Conservation (phyloP, 345 rosid genomes). For the Eucalyptus coolabah region DNA sequence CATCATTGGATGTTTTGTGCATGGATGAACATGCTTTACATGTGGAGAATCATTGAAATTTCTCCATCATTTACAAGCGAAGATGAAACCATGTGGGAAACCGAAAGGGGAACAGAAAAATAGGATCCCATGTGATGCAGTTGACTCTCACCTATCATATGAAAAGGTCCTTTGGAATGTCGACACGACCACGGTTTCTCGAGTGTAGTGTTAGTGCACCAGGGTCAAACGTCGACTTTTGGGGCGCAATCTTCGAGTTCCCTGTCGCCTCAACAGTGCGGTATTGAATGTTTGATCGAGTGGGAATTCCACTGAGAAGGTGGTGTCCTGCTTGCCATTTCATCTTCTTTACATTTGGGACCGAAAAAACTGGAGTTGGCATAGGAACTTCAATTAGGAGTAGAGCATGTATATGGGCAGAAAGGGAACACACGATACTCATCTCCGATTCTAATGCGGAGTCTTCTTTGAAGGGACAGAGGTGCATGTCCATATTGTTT, state of each 20-base stretch:
- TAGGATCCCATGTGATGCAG: not conserved
- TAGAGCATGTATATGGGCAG: not conserved
- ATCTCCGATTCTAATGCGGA: not conserved
- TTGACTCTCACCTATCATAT: not conserved
- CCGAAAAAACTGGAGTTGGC: not conserved
- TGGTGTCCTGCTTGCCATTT: not conserved
- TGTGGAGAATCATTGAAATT: not conserved
- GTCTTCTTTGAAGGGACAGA: not conserved
- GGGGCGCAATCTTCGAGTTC: not conserved
- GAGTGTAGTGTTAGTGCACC: not conserved
- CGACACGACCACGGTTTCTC: not conserved
- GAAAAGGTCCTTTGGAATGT: not conserved
- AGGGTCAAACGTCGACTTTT: not conserved
- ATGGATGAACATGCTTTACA: not conserved
- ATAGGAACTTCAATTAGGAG: not conserved
- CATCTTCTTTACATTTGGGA: not conserved
- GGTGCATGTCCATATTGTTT: not conserved
- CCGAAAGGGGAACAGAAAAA: not conserved
- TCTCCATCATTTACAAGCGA: not conserved
- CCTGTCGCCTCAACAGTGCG: not conserved
- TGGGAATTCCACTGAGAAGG: not conserved
- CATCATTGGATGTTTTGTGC: not conserved
- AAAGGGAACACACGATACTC: not conserved
- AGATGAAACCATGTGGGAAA: not conserved
- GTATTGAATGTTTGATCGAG: not conserved